Conservation (phyloP, 140 eudicot genomes). For the Bidens hawaiensis region DNA sequence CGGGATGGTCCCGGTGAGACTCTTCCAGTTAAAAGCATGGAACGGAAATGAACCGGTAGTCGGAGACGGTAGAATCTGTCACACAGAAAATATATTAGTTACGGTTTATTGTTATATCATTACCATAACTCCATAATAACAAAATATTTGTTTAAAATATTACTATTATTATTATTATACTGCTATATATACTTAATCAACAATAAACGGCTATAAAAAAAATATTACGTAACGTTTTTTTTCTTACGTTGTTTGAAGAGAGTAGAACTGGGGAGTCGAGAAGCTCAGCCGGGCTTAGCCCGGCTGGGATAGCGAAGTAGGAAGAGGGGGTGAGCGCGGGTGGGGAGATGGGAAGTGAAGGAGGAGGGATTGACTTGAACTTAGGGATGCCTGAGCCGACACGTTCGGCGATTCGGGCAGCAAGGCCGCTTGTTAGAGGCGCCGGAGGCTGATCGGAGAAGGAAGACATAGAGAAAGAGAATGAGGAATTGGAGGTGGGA, state of each 20-base stretch:
- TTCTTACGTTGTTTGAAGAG: slow-evolving; percentile 45
- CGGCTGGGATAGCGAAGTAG: slow-evolving; percentile 72
- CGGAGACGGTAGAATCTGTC: slow-evolving; percentile 39
- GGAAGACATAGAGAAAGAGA: slow-evolving; percentile 31
- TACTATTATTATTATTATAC: too few species aligned
- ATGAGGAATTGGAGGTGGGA: slow-evolving; percentile 4
- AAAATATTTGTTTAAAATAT: too few species aligned
- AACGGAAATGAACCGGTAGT: slow-evolving; percentile 42
- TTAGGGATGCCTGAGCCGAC: slow-evolving; percentile 65
- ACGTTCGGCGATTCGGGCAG: slow-evolving; percentile 48
- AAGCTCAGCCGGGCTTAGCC: slow-evolving; percentile 63
- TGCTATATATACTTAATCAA: too few species aligned
- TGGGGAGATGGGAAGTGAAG: slow-evolving; percentile 64
- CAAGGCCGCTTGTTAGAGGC: slow-evolving; percentile 28
- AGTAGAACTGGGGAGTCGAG: slow-evolving; percentile 74
- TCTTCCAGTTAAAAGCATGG: slow-evolving; percentile 35
- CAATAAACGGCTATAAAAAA: too few species aligned
- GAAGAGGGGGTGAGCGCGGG: slow-evolving; percentile 62
- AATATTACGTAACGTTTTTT: too few species aligned
- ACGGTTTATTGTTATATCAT: too few species aligned
- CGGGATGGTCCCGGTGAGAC: slow-evolving; percentile 13
- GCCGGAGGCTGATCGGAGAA: slow-evolving; percentile 24
- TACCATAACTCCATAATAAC: not conserved
- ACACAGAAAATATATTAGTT: too few species aligned
- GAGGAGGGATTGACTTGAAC: slow-evolving; percentile 80